A percentile compares a stretch with the other conserved stretches of the same genome.
phyloP scores from a whole-genome alignment of 75 land plant genomes.

The Cunninghamia lanceolata region DNA sequence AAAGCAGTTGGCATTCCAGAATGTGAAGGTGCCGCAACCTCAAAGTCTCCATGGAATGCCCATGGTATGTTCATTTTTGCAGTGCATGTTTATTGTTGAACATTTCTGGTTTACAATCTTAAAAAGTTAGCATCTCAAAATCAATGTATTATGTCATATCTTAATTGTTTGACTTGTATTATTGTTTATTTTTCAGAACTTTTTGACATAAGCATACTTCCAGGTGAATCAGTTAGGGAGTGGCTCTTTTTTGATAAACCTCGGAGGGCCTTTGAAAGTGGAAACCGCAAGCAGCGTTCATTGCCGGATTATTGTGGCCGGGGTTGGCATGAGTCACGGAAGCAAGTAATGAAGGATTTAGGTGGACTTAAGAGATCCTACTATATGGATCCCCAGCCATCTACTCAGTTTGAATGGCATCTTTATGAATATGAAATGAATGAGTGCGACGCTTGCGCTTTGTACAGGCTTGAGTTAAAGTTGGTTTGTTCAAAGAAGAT shows the following conservation, averaged over 20 bases:
- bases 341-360: conserved; percentile 89
- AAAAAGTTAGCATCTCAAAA: background rate
- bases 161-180: background rate
- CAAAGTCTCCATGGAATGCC: conserved; percentile 98
- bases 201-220: conserved; percentile 72
- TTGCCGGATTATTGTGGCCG: conserved; percentile 90
- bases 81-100: background rate
- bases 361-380: conserved; percentile 91
- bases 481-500: conserved; percentile 71
- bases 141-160: background rate
- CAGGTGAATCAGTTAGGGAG: conserved; percentile 81
- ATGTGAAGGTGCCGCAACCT: conserved; percentile 93
- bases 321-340: conserved; percentile 98
- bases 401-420: conserved; percentile 81
- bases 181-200: conserved; percentile 55
- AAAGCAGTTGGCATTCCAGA: conserved; percentile 94
- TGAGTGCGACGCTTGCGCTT: conserved; percentile 71
- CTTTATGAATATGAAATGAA: conserved; percentile 88
- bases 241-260: conserved; percentile 98
- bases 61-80: conserved; percentile 41
- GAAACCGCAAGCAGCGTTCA: conserved; percentile 92
- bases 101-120: background rate
- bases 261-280: conserved; percentile 93
- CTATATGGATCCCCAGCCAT: conserved; percentile 97
- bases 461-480: conserved; percentile 86